Base-by-base conservation (phyloP, 1,284 basidiomycete species). In the Ganoderma meredithae region DNA sequence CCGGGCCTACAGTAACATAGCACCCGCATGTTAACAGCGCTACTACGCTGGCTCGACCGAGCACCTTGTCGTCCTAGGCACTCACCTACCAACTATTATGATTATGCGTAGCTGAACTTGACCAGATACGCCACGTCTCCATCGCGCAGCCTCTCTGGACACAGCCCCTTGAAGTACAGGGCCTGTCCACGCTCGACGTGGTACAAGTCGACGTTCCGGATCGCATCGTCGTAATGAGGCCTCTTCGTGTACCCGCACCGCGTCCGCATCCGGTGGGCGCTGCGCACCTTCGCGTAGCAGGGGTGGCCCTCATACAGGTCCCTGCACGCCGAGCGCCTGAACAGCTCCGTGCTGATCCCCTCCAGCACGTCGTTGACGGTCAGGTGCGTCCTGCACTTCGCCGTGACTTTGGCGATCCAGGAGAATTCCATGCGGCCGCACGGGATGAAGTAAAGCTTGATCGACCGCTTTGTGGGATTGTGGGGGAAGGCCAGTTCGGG, bases 151-250 rank as follows among this genome's bases (percentile, higher is more conserved):
- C 39, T 61, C 49, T 65, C 64, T 49, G 39, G 47, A 17, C 39
- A 40, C 19, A 65, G 40, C 7, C 64, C 64, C 31, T 44, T 36
- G 60, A 65, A 65, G 49, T 60, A 61, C 39, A 65, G 56, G 7
- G 43, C 64, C 17, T 39, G 43, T 22, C 39, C 60, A 1, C 39
- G 25, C 1, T 65, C 64, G 3, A 65, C 31, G 44, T 65, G 64
- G 36, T 65, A 65, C 59, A 65, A 43, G 49, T 65, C 64, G 43
- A 65, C 64, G 33, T 65, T 65, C 59, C 64, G 64, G 39, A 65
- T 19, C 47, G 39, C 47, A 52, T 65, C 64, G 27, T 53, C 64
- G 40, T 61, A 61, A 13, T 36, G 44, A 10, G 43, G 43, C 27
- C 13, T n/a, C 15, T 61, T n/a, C 40, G 49, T 59, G 15, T 33